phyloP scores from a whole-genome alignment of 2,329 filamentous ascomycete genomes.

The Chaetomiaceae sp. region DNA sequence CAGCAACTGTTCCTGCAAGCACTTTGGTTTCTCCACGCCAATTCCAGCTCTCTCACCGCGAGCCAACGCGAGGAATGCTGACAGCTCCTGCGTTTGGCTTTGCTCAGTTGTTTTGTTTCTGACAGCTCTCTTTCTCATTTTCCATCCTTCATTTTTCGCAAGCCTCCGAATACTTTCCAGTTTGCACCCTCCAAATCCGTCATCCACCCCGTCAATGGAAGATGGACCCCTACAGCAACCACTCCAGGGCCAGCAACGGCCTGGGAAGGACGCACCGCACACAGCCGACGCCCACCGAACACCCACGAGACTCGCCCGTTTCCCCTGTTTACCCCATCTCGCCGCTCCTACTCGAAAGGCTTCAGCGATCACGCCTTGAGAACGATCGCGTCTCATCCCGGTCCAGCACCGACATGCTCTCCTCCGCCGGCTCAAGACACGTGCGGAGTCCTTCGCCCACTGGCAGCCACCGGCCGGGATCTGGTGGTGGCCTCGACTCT shows the following conservation, averaged over 20 bases:
- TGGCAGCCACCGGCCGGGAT: slow-evolving; percentile 40
- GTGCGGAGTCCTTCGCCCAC: slow-evolving; percentile 38
- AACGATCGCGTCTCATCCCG: slow-evolving; percentile 41
- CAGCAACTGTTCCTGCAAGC: slow-evolving; percentile 9
- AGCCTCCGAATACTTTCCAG: neutral
- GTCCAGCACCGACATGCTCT: slow-evolving; percentile 36
- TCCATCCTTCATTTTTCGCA: neutral
- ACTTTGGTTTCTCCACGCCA: slow-evolving; percentile 9
- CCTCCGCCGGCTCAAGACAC: slow-evolving; percentile 37
- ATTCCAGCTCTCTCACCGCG: slow-evolving; percentile 5
- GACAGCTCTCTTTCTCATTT: neutral
- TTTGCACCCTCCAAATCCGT: neutral
- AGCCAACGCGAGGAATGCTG: slow-evolving; percentile 4
- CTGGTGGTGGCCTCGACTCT: slow-evolving; percentile 39
- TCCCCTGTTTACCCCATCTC: slow-evolving; percentile 36
- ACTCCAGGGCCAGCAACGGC: neutral
- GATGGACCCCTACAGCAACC: slow-evolving; percentile 5
- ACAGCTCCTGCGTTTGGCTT: neutral
- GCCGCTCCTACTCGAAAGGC: slow-evolving; percentile 50
- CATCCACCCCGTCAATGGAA: neutral
- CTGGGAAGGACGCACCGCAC: neutral
- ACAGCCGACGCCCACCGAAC: neutral
- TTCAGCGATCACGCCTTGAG: slow-evolving; percentile 50
- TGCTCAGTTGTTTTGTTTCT: neutral
- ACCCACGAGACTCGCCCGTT: slow-evolving; percentile 19